These are phyloP conservation scores for Euphorbia schlechtendalii DNA, from an alignment of 441 rosid species.

Conservation along the genomic window DNA sequence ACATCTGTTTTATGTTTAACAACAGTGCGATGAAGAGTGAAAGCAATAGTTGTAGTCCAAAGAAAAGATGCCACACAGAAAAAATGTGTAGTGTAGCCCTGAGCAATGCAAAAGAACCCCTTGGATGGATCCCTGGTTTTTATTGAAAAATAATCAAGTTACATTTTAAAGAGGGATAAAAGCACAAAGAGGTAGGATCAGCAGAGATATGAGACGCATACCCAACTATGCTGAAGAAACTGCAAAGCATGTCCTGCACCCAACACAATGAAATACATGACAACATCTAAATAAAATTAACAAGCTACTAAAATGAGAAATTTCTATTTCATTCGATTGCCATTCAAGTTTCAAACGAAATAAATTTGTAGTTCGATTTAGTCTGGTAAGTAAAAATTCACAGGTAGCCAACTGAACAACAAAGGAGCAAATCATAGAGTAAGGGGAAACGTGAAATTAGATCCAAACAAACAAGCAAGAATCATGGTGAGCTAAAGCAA, in stretches of 20 bases:
- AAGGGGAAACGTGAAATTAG: not conserved
- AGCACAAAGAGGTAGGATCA: slow-evolving; percentile 6
- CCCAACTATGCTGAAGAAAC: slow-evolving; percentile 89
- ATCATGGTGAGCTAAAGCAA: not conserved
- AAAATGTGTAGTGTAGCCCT: slow-evolving; percentile 85
- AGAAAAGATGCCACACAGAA: slow-evolving; percentile 90
- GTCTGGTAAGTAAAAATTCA: not conserved
- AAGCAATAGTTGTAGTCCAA: slow-evolving; percentile 95
- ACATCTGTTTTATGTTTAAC: slow-evolving; percentile 88
- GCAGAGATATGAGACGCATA: slow-evolving; percentile 21
- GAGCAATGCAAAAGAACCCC: slow-evolving; percentile 81
- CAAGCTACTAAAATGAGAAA: not conserved
- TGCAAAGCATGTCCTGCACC: slow-evolving; percentile 87
- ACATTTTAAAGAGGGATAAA: not conserved
- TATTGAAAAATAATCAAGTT: not conserved
- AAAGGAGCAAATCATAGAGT: not conserved
- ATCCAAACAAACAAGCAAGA: not conserved
- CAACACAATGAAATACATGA: not conserved
- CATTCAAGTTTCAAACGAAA: not conserved
- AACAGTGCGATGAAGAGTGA: slow-evolving; percentile 93
- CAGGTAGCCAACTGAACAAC: not conserved
- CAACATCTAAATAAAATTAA: not conserved
- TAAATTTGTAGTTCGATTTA: not conserved
- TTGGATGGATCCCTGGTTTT: slow-evolving; percentile 72
- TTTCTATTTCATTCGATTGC: not conserved